Conservation (phyloP, 257 asterid species). For the Striga asiatica region DNA sequence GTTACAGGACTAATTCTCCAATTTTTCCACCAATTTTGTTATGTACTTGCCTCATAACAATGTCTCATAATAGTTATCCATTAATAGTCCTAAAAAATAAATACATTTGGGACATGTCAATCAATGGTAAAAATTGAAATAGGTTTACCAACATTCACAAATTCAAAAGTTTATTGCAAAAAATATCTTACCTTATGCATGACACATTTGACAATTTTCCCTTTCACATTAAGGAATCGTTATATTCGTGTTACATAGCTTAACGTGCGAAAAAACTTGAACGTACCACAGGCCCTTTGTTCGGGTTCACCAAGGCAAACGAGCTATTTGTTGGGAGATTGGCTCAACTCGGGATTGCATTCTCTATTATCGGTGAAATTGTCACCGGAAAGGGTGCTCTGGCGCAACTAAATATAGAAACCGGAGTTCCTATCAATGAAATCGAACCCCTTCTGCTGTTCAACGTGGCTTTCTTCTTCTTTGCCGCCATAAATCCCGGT, state of each 20-base stretch:
- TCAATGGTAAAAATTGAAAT: too few relatives aligned
- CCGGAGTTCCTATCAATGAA: slow-evolving; percentile 79
- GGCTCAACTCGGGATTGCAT: slow-evolving; percentile 87
- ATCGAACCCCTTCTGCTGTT: slow-evolving; percentile 80
- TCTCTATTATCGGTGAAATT: slow-evolving; percentile 87
- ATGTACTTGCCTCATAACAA: too few relatives aligned
- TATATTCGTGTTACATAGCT: too few relatives aligned
- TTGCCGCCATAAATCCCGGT: slow-evolving; percentile 93
- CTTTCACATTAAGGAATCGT: too few relatives aligned
- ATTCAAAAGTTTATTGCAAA: not conserved
- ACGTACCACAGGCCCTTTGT: slow-evolving; percentile 52
- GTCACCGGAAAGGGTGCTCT: slow-evolving; percentile 88
- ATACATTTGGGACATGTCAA: too few relatives aligned
- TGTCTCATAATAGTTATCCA: too few relatives aligned
- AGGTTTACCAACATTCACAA: too few relatives aligned
- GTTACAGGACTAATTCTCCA: too few relatives aligned
- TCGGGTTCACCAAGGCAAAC: slow-evolving; percentile 90
- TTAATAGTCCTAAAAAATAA: too few relatives aligned
- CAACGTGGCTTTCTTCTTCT: slow-evolving; percentile 76
- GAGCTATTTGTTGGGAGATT: slow-evolving; percentile 92
- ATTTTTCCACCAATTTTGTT: too few relatives aligned
- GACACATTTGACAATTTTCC: too few relatives aligned
- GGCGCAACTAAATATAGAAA: slow-evolving; percentile 87
- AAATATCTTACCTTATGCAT: not conserved
- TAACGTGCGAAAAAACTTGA: not conserved